Evolutionary conservation across 371 early-diverging fungal species (phyloP).

Genomic region (Mucor racemosus): DNA sequence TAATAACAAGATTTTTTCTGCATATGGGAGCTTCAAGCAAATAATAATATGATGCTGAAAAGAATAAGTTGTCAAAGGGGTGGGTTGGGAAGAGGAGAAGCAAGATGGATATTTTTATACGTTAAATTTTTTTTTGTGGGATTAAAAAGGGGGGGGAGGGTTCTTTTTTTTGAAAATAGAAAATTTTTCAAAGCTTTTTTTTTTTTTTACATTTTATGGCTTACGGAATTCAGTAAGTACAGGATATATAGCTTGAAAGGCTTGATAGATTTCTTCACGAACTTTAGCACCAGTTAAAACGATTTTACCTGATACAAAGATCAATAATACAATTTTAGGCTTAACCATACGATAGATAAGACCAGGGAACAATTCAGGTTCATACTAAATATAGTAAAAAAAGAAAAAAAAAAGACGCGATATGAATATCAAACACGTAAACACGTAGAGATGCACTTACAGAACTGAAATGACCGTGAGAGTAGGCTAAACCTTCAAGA

Average conservation of each 20-base stretch:
- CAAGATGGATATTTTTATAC: not conserved
- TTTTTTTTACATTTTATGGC: slow-evolving; percentile 46
- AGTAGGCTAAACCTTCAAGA: slow-evolving; percentile 97
- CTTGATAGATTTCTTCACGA: slow-evolving; percentile 99
- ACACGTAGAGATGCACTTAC: slow-evolving; percentile 57
- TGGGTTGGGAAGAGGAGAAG: not conserved
- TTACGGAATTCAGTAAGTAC: slow-evolving; percentile 93
- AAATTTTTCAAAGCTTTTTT: not conserved
- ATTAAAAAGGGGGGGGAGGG: not conserved
- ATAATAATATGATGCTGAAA: slow-evolving; percentile 1
- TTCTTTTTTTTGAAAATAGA: not conserved
- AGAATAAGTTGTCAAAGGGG: not conserved
- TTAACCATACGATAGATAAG: slow-evolving; percentile 99
- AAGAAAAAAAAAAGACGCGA: not conserved
- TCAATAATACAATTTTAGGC: slow-evolving; percentile 99
- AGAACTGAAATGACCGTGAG: slow-evolving; percentile 97
- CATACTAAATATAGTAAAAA: slow-evolving; percentile 73
- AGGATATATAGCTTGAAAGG: slow-evolving; percentile 99
- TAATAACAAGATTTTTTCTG: not conserved
- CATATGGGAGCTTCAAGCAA: not conserved
- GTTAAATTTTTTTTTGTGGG: not conserved
- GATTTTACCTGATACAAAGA: slow-evolving; percentile 99
- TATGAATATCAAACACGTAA: not conserved
- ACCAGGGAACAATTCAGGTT: slow-evolving; percentile 99
- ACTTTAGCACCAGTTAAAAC: slow-evolving; percentile 99